Evolutionary conservation across 495 filamentous ascomycete genomes (phyloP), one percentile per base, ranked within the genome.

Genomic region (Penicillium pancosmium): DNA sequence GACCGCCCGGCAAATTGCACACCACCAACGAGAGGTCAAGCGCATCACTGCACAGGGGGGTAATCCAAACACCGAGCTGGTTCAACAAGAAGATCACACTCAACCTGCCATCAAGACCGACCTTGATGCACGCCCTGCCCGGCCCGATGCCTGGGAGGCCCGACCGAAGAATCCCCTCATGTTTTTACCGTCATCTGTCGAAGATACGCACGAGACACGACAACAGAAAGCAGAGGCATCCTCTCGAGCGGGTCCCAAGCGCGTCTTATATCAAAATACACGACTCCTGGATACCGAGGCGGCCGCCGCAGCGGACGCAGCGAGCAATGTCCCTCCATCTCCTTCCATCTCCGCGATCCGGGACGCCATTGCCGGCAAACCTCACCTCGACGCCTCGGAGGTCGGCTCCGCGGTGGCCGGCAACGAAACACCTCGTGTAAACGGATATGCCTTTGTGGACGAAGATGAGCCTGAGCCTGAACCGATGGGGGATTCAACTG

Each of bases 401-500:
- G 80, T 83, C 8, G 86, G 82, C 4, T 84, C 84, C 31, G 74
- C 58, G 5, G 34, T 61, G 2, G 36, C 74, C 3, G 86, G 84
- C n/a, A 84, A 78, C 18, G 89, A 94, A 68, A 97, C 94, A 1
- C 94, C 94, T 0, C 82, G 91, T 3, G 91, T 98, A 0, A 91
- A 91, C 55, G 94, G 94, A 19, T 98, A 97, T 66, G 85, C 90
- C 3, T 98, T 97, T 71, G 94, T 98, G 43, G 92, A 96, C 62
- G 82, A 84, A 35, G 89, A 95, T 64, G 88, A 91, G 44, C 83
- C 84, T 0, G 74, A 77, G 46, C 83, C 84, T 0, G 74, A 77
- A 8, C 57, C 67, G 5, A 0, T 5, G 4, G 41, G n/a, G n/a
- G 41, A 44, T n/a, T 27, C 46, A 12, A 25, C 23, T 4, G 46